A percentile compares a stretch with the other conserved stretches of the same genome.
Conservation (phyloP, 495 filamentous ascomycete species). For the Aspergillus carlsbadensis region DNA sequence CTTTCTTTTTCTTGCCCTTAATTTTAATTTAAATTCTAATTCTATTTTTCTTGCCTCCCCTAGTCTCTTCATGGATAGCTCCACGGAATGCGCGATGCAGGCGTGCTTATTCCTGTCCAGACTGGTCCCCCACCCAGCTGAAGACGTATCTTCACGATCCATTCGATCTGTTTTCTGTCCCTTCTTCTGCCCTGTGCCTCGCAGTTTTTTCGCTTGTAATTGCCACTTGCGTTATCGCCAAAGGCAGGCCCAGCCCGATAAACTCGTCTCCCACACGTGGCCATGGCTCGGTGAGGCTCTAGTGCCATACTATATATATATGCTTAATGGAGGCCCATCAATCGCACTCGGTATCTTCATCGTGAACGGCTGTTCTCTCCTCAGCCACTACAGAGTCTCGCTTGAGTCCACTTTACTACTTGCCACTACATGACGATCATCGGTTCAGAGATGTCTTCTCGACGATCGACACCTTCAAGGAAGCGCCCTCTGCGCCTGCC, state of each 20-base stretch:
- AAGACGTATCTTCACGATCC: constrained; percentile 8
- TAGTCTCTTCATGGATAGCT: constrained; percentile 16
- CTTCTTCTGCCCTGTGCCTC: neutral
- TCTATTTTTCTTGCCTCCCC: constrained; percentile 11
- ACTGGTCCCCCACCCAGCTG: constrained; percentile 11
- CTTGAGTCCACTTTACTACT: constrained; percentile 1
- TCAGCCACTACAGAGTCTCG: constrained; percentile 2
- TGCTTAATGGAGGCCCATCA: constrained; percentile 4
- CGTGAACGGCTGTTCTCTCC: neutral
- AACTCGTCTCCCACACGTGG: constrained; percentile 2
- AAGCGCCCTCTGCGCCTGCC: constrained; percentile 42
- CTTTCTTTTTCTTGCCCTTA: constrained; percentile 1
- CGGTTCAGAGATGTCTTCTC: constrained; percentile 38
- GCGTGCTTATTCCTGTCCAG: constrained; percentile 15
- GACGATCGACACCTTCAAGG: constrained; percentile 32
- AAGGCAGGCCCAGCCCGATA: constrained; percentile 2
- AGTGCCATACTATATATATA: constrained; percentile 8
- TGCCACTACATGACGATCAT: constrained; percentile 35
- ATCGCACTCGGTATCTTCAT: neutral
- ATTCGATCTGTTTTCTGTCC: constrained; percentile 2
- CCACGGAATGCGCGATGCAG: constrained; percentile 13
- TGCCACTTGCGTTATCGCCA: constrained; percentile 6
- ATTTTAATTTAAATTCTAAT: constrained; percentile 12
- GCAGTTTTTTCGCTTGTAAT: constrained; percentile 10
- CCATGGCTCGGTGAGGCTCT: constrained; percentile 1